Evolutionary conservation across 768 basidiomycete species (phyloP).

Genomic region (Termitomyces sp.): DNA sequence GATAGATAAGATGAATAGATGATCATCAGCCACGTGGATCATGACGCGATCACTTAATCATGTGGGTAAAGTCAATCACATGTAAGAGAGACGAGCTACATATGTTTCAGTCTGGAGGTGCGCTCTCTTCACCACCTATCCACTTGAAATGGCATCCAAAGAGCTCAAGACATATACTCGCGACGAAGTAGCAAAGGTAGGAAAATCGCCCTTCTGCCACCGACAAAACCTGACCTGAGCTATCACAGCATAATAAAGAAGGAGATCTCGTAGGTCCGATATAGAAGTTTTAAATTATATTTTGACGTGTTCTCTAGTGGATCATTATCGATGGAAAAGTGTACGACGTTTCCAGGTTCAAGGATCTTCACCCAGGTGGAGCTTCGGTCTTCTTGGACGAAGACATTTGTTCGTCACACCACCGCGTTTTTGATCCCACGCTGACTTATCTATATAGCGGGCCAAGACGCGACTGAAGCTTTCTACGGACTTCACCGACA

Average conservation of each 20-base stretch:
- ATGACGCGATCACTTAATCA: not conserved
- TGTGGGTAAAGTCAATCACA: slow-evolving; percentile 7
- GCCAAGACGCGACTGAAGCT: slow-evolving; percentile 83
- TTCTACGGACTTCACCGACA: slow-evolving; percentile 91
- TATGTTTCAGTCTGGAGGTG: not conserved
- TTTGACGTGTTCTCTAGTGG: slow-evolving; percentile 41
- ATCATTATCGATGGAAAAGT: slow-evolving; percentile 83
- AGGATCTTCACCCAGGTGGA: slow-evolving; percentile 84
- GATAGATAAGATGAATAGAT: not conserved
- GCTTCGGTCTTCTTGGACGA: slow-evolving; percentile 66
- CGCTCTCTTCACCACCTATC: not conserved
- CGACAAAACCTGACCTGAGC: not conserved
- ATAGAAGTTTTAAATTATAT: not conserved
- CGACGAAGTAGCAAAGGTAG: slow-evolving; percentile 40
- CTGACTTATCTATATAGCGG: slow-evolving; percentile 42
- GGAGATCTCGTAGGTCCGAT: slow-evolving; percentile 54
- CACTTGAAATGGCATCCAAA: slow-evolving; percentile 26
- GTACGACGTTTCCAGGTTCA: slow-evolving; percentile 79
- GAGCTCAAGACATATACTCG: slow-evolving; percentile 32
- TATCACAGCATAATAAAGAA: slow-evolving; percentile 62
- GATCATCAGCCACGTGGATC: not conserved
- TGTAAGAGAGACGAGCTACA: not conserved
- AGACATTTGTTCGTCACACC: slow-evolving; percentile 57
- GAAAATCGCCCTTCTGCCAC: not conserved
- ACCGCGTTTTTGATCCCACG: not conserved